These are phyloP conservation scores for Chloropicon primus DNA, from an alignment of 139 green algal genomes.

Conservation along the genomic window DNA sequence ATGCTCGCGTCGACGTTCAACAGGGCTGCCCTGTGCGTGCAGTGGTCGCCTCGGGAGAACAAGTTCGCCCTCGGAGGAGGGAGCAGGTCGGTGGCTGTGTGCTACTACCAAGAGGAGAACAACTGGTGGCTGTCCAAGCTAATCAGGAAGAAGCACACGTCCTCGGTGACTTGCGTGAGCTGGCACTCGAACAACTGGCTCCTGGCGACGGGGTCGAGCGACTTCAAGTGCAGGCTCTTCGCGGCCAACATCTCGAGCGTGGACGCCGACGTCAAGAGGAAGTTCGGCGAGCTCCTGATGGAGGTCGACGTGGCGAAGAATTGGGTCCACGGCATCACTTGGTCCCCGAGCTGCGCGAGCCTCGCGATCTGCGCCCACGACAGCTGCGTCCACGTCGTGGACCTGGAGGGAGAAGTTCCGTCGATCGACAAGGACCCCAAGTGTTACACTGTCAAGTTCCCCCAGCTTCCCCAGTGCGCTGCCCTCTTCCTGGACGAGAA, in stretches of 20 bases:
- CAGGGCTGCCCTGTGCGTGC: conserved; percentile 5
- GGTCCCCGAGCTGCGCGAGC: conserved; percentile 7
- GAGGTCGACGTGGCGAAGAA: conserved; percentile 8
- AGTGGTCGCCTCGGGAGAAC: conserved; percentile 12
- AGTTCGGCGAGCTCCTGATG: conserved; percentile 16
- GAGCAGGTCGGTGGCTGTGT: conserved; percentile 21
- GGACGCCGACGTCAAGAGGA: background rate
- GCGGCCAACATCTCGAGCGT: background rate
- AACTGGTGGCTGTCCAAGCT: conserved; percentile 32
- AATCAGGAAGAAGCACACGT: conserved; percentile 27
- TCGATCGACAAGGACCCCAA: background rate
- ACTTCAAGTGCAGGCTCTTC: conserved; percentile 15
- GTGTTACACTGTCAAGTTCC: background rate
- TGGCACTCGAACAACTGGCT: conserved; percentile 33
- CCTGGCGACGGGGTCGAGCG: conserved; percentile 23
- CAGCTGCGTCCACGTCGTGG: background rate
- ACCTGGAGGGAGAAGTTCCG: background rate
- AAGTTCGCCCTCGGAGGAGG: conserved; percentile 31
- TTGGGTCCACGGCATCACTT: conserved; percentile 16
- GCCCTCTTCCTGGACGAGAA: background rate
- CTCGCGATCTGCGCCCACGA: background rate
- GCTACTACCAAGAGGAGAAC: conserved; percentile 30
- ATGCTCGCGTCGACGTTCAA: background rate
- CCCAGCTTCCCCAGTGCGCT: background rate
- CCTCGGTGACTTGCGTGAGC: conserved; percentile 17